Conservation (phyloP, 108 stramenopile species). For the Fistulifera solaris region DNA sequence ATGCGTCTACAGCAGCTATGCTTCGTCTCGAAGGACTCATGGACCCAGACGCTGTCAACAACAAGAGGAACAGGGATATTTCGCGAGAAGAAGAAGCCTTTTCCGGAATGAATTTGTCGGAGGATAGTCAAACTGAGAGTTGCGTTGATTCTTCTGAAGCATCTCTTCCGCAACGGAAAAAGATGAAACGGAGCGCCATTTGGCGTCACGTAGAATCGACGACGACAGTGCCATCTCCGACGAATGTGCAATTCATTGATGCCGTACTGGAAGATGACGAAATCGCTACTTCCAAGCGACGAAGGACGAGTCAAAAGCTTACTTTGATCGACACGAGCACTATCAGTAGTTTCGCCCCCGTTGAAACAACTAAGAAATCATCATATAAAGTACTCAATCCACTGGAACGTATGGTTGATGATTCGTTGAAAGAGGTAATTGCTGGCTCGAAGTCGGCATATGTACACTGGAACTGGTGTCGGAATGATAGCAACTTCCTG, state of each 20-base stretch:
- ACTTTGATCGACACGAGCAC: no score
- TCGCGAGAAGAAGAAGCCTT: slow-evolving; percentile 1
- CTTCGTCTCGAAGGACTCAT: not conserved
- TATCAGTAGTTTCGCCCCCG: not conserved
- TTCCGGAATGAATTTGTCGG: not conserved
- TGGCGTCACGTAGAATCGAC: no score
- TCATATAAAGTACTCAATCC: slow-evolving; percentile 25
- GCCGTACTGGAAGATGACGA: no score
- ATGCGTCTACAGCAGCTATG: not conserved
- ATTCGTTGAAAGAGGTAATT: slow-evolving; percentile 24
- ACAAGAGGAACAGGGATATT: not conserved
- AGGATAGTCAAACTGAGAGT: not conserved
- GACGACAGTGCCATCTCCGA: no score
- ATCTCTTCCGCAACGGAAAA: not conserved
- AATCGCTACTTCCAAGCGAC: no score
- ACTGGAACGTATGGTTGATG: slow-evolving; percentile 29
- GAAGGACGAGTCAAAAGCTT: no score
- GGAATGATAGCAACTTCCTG: slow-evolving; percentile 15
- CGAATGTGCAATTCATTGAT: no score
- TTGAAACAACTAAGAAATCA: not conserved
- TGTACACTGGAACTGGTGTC: slow-evolving; percentile 25
- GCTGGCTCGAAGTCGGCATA: slow-evolving; percentile 10
- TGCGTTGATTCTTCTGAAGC: no score
- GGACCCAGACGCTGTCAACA: not conserved
- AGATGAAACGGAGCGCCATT: not conserved